Evolutionary conservation across 306 rosid genomes (phyloP).

Genomic region (Amphicarpaea edgeworthii): DNA sequence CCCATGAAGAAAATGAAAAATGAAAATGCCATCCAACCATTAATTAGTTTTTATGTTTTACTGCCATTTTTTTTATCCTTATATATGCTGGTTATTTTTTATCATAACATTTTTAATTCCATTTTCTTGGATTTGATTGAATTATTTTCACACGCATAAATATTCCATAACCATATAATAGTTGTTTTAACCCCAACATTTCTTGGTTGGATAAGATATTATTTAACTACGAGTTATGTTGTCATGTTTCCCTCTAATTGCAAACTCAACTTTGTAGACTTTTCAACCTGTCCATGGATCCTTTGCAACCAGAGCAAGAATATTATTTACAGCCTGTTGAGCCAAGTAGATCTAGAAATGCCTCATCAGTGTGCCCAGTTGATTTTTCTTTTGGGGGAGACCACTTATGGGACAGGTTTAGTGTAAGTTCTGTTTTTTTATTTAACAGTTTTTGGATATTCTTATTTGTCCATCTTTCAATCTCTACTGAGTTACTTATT

Average conservation of each 20-base stretch:
- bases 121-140: constrained; percentile 18
- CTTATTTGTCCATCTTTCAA: constrained; percentile 27
- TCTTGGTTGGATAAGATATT: constrained; percentile 22
- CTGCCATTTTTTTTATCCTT: constrained; percentile 8
- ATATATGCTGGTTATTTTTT: not conserved
- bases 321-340: constrained; percentile 87
- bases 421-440: constrained; percentile 69
- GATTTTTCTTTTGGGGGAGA: constrained; percentile 95
- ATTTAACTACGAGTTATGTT: constrained; percentile 29
- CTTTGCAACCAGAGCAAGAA: constrained; percentile 92
- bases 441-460: constrained; percentile 19
- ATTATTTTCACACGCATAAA: not conserved
- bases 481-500: constrained; percentile 28
- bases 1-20: constrained; percentile 21
- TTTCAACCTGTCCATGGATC: constrained; percentile 82
- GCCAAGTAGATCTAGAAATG: constrained; percentile 79
- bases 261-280: constrained; percentile 66
- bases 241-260: constrained; percentile 17
- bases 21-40: constrained; percentile 14
- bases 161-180: constrained; percentile 3
- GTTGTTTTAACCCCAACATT: constrained; percentile 4
- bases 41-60: constrained; percentile 16
- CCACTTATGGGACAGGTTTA: constrained; percentile 95
- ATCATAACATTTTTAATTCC: not conserved
- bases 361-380: constrained; percentile 88